Evolutionary conservation across 441 rosid species (phyloP), one percentile per base, ranked within the genome.

Genomic region (Arabidopsis hybrid): DNA sequence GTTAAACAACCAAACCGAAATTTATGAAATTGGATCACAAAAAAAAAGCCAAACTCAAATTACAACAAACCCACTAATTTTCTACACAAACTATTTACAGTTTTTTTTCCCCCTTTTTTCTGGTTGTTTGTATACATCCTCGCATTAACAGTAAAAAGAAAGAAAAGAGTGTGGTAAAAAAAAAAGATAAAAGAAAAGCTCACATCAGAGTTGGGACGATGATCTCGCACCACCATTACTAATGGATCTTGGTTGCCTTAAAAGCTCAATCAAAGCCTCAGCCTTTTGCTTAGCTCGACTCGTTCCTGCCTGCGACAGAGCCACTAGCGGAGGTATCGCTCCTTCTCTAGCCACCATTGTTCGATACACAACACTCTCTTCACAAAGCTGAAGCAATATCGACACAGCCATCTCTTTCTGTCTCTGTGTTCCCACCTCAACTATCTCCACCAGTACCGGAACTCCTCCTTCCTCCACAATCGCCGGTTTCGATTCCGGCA

Each of bases 241-340:
- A 79, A 85, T 83, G 87, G 94, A 88, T 88, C 96, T 92, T 65
- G 95, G 93, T 82, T 85, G 97, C 84, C 99, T 88, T 21, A 92
- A 80, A 61, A 94, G 89, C 77, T 84, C 85, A 71, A 85, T 88
- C 71, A 94, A 73, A 59, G 87, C 65, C 85, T 88, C 91, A 29
- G 97, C 97, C 91, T 92, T 91, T 78, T 83, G 90, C 80, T 89
- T 95, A 39, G 97, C 91, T 83, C 99, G 91, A 82, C 83, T 86
- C 11, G 97, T 86, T 77, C 95, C 97, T 70, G 88, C 84, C 79
- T 92, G 97, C 7, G 97, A 83, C 78, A 88, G 75, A 52, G 90
- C 90, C 46, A 91, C 94, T 68, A 95, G 76, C 12, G 97, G 91
- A 69, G 97, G 97, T 35, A 95, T 92, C 49, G 96, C 95, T 67